These are phyloP conservation scores for Anaeramoeba flamelloides DNA, from an alignment of 78 protist genomes.

Conservation along the genomic window DNA sequence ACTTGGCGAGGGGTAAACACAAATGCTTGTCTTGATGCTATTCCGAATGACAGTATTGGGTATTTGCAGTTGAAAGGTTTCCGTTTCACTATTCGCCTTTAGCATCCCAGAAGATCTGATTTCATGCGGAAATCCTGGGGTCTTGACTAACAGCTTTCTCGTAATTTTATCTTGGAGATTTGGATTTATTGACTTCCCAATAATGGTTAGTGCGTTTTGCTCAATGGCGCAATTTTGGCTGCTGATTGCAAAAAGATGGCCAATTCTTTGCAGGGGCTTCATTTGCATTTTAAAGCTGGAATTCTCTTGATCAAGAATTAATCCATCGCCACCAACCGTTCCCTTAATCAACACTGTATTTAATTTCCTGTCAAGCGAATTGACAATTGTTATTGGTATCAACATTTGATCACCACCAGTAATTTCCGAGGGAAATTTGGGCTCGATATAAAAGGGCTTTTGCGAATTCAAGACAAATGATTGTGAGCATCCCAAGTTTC, in stretches of 20 bases:
- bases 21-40: neutral
- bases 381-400: slow-evolving; percentile 9
- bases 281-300: neutral
- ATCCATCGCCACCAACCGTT: neutral
- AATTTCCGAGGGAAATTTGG: neutral
- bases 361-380: neutral
- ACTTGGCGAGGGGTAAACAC: slow-evolving; percentile 7
- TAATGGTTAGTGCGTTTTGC: neutral
- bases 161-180: neutral
- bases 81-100: neutral
- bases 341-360: neutral
- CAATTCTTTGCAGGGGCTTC: neutral
- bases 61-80: neutral
- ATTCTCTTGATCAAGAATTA: neutral
- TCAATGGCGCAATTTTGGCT: neutral
- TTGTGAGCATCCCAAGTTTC: neutral
- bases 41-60: neutral
- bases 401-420: slow-evolving; percentile 4
- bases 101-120: neutral
- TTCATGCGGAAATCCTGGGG: neutral
- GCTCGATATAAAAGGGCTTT: neutral
- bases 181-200: neutral
- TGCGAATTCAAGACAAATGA: neutral
- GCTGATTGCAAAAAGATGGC: neutral
- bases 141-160: neutral